Evolutionary conservation across 148 eudicot species (phyloP).

Genomic region (Fagopyrum esculentum): DNA sequence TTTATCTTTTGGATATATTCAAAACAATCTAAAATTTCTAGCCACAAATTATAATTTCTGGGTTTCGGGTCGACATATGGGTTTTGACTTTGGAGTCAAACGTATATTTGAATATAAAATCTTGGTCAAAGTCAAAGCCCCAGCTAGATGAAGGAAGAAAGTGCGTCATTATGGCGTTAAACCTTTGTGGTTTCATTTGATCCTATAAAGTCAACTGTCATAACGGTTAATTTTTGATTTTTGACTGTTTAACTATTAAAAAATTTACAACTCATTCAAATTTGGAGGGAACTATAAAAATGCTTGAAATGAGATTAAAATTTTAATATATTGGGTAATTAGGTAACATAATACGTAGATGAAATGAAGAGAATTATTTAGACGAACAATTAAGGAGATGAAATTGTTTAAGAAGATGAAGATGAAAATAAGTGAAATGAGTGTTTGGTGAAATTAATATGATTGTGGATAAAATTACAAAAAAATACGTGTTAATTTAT

Average conservation of each 20-base stretch:
- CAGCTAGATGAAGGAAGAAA: not conserved
- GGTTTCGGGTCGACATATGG: not conserved
- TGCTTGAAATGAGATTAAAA: not conserved
- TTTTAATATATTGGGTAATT: not conserved
- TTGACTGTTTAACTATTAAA: not conserved
- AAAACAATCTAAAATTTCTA: not conserved
- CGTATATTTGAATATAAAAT: not conserved
- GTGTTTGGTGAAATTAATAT: no score
- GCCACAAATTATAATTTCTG: not conserved
- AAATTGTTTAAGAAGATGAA: no score
- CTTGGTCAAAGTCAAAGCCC: conserved; percentile 1
- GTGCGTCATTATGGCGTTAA: not conserved
- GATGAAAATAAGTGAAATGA: no score
- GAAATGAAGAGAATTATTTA: no score
- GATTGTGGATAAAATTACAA: no score
- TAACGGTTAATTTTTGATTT: not conserved
- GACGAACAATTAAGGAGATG: no score
- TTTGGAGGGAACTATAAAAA: not conserved
- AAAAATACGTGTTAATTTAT: no score
- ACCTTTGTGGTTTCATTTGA: not conserved
- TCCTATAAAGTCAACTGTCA: not conserved
- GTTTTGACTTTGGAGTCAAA: not conserved
- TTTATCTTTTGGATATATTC: not conserved
- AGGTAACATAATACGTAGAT: no score
- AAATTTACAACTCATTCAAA: not conserved